Conservation (phyloP, 306 rosid species). For the Trifolium dubium region DNA sequence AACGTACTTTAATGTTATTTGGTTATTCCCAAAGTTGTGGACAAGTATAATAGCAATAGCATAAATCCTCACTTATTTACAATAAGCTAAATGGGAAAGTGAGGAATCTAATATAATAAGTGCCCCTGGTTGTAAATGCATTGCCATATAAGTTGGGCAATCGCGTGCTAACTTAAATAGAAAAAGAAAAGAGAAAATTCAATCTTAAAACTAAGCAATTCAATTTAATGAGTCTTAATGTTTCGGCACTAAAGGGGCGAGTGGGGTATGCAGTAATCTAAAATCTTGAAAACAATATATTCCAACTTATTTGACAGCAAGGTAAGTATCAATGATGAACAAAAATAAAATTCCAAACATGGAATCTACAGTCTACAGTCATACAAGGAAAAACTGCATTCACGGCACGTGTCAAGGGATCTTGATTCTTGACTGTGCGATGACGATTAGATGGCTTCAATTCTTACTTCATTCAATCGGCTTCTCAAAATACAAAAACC, state of each 20-base stretch:
- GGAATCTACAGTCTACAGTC: not conserved
- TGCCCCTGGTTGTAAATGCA: slow-evolving; percentile 4
- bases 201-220: slow-evolving; percentile 18
- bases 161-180: slow-evolving; percentile 24
- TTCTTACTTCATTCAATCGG: not conserved
- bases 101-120: slow-evolving; percentile 19
- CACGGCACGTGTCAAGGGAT: not conserved
- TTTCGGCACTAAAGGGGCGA: not conserved
- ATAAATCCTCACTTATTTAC: slow-evolving; percentile 26
- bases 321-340: not conserved
- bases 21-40: slow-evolving; percentile 33
- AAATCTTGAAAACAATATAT: slow-evolving; percentile 17
- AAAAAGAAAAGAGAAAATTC: slow-evolving; percentile 26
- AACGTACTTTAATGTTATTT: slow-evolving; percentile 42
- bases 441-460: not conserved
- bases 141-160: slow-evolving; percentile 9
- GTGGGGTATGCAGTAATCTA: slow-evolving; percentile 9
- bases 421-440: not conserved
- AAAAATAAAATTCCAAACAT: not conserved
- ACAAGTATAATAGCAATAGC: slow-evolving; percentile 25
- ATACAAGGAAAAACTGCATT: not conserved
- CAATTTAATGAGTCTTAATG: slow-evolving; percentile 3
- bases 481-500: not conserved
- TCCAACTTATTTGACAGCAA: not conserved
- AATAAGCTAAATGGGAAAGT: slow-evolving; percentile 28